Percentiles rank a stretch among this genome's conserved stretches.
Conservation (phyloP, 352 stramenopile species). For the Phytophthora pisi region DNA sequence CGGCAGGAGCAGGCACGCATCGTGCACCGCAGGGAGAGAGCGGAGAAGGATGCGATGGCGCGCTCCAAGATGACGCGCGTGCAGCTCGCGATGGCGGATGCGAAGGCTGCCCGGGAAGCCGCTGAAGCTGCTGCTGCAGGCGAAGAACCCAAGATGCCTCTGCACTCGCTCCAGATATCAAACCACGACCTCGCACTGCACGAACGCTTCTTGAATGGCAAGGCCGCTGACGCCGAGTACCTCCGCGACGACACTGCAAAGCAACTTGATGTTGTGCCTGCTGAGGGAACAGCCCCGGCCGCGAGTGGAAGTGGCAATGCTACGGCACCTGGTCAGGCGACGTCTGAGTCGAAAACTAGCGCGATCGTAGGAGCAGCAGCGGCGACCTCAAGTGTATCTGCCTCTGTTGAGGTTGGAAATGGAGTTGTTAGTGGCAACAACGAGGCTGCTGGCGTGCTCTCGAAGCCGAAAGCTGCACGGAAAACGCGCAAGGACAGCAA, state of each 20-base stretch:
- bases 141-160: constrained; percentile 48
- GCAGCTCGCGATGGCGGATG: constrained; percentile 29
- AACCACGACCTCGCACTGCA: constrained; percentile 77
- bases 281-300: background rate
- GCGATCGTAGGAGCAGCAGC: background rate
- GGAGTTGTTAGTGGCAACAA: background rate
- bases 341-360: constrained; percentile 15
- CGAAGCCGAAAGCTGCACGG: constrained; percentile 13
- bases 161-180: constrained; percentile 67
- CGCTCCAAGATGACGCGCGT: constrained; percentile 40
- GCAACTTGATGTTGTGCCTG: background rate
- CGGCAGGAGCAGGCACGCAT: constrained; percentile 55
- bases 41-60: constrained; percentile 47
- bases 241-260: constrained; percentile 44
- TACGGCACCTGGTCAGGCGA: constrained; percentile 25
- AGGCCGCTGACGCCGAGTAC: constrained; percentile 63
- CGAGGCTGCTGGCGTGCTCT: background rate
- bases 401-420: background rate
- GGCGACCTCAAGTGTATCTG: background rate
- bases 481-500: constrained; percentile 12
- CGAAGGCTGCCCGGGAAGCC: constrained; percentile 25
- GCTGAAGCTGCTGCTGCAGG: constrained; percentile 17
- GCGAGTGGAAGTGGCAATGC: constrained; percentile 4
- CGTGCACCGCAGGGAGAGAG: constrained; percentile 51
- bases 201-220: constrained; percentile 72